Conservation (phyloP, 352 stramenopile species). For the Globisporangium carolinianum region DNA sequence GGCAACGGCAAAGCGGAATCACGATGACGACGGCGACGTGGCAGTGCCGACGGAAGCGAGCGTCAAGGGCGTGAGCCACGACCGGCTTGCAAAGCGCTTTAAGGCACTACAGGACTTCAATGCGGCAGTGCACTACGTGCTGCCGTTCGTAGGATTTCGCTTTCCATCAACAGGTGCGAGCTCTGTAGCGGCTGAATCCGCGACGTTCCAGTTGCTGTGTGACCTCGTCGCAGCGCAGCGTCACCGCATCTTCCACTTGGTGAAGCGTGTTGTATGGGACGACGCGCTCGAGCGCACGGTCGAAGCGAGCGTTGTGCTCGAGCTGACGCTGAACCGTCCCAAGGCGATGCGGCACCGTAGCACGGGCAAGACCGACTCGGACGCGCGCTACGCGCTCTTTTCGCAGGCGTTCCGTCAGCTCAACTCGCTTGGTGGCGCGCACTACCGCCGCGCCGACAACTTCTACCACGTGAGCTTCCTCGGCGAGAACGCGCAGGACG, state of each 20-base stretch:
- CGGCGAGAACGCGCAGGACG: constrained; percentile 81
- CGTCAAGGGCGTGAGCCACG: constrained; percentile 15
- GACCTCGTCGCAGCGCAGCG: constrained; percentile 37
- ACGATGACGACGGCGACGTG: too few relatives aligned
- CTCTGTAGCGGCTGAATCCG: neutral
- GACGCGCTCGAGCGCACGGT: constrained; percentile 50
- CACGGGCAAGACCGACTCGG: constrained; percentile 41
- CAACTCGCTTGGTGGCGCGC: constrained; percentile 44
- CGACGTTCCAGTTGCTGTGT: constrained; percentile 10
- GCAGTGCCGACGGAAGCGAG: neutral
- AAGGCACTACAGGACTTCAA: constrained; percentile 78
- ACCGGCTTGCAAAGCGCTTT: constrained; percentile 51
- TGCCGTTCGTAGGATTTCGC: constrained; percentile 45
- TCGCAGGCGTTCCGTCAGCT: constrained; percentile 83
- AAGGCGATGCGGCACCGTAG: constrained; percentile 78
- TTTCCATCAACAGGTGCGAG: constrained; percentile 3
- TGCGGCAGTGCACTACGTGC: constrained; percentile 38
- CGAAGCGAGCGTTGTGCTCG: constrained; percentile 32
- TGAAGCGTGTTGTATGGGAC: constrained; percentile 74
- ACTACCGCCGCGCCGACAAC: constrained; percentile 59
- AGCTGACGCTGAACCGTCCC: constrained; percentile 74
- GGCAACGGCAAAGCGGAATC: neutral
- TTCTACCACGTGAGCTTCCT: constrained; percentile 85
- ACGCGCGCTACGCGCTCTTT: constrained; percentile 71
- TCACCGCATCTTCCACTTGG: constrained; percentile 57